A percentile compares a stretch with the other conserved stretches of the same genome.
Evolutionary conservation across 75 land plant species (phyloP).

Genomic region (Isoetes taiwanensis): DNA sequence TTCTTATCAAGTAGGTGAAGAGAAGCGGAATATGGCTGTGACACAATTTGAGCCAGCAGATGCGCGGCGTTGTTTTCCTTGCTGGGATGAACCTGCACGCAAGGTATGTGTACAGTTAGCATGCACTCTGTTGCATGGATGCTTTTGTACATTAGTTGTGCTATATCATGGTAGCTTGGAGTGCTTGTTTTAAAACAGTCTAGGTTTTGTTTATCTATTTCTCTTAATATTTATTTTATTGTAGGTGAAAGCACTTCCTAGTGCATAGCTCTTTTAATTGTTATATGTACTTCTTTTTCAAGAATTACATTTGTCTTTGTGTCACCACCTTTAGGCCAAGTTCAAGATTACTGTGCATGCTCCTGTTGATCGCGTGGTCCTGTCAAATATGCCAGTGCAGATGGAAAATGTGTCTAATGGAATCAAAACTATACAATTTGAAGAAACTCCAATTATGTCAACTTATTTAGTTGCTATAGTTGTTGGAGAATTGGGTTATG

Average conservation of each 20-base stretch:
- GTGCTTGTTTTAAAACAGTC: no score
- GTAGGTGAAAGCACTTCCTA: no score
- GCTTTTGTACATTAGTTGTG: no score
- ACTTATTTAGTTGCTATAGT: conserved; percentile 92
- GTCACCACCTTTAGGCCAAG: conserved; percentile 43
- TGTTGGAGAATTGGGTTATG: conserved; percentile 74
- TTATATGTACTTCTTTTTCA: background rate
- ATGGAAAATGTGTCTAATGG: conserved; percentile 33
- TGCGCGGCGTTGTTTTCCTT: conserved; percentile 96
- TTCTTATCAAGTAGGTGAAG: conserved; percentile 51
- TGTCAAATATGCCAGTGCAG: conserved; percentile 85
- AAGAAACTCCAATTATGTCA: conserved; percentile 90
- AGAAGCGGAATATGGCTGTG: conserved; percentile 87
- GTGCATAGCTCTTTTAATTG: background rate
- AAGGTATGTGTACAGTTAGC: conserved; percentile 63
- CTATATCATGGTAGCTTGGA: no score
- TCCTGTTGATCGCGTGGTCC: conserved; percentile 59
- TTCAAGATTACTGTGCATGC: conserved; percentile 76
- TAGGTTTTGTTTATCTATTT: no score
- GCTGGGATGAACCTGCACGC: conserved; percentile 95
- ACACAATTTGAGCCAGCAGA: conserved; percentile 95
- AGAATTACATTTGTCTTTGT: background rate
- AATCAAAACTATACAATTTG: conserved; percentile 40
- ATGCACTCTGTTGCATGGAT: no score
- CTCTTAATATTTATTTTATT: no score